A percentile compares a stretch with the other conserved stretches of the same genome.
Conservation (phyloP, 2,329 filamentous ascomycete genomes). For the Phyllosticta ampelicida region DNA sequence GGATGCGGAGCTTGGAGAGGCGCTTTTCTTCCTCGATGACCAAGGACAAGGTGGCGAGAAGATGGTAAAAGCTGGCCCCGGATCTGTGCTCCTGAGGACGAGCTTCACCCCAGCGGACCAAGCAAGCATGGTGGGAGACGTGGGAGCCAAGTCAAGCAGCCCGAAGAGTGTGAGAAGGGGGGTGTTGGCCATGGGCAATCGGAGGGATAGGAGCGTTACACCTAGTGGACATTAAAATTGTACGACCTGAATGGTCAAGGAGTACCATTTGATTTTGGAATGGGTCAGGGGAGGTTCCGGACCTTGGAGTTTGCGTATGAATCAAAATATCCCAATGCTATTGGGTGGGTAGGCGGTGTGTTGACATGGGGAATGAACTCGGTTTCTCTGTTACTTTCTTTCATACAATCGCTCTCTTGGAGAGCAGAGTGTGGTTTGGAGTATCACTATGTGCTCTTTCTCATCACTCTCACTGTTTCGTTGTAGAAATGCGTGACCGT, state of each 20-base stretch:
- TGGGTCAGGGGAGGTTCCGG: background rate
- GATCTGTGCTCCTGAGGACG: slow-evolving; percentile 62
- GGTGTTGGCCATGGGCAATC: slow-evolving; percentile 12
- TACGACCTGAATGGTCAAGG: background rate
- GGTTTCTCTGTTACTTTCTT: background rate
- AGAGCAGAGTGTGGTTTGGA: background rate
- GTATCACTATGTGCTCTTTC: background rate
- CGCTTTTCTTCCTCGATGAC: slow-evolving; percentile 86
- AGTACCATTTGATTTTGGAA: background rate
- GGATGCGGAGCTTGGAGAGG: slow-evolving; percentile 75
- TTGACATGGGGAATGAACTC: background rate
- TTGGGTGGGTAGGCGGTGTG: background rate
- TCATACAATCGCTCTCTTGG: background rate
- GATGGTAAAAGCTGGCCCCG: slow-evolving; percentile 60
- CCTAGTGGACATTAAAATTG: slow-evolving; percentile 8
- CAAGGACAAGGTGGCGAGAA: slow-evolving; percentile 59
- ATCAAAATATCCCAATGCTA: background rate
- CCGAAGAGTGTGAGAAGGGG: slow-evolving; percentile 15
- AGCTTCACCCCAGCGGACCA: slow-evolving; percentile 50
- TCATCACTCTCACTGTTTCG: background rate
- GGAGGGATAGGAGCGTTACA: slow-evolving; percentile 10
- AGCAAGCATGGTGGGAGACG: slow-evolving; percentile 11
- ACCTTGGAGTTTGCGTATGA: background rate
- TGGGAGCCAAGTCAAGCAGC: slow-evolving; percentile 7
- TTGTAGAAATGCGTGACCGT: background rate